Base-by-base conservation (phyloP, 306 rosid species). In the Cajanus cajan region DNA sequence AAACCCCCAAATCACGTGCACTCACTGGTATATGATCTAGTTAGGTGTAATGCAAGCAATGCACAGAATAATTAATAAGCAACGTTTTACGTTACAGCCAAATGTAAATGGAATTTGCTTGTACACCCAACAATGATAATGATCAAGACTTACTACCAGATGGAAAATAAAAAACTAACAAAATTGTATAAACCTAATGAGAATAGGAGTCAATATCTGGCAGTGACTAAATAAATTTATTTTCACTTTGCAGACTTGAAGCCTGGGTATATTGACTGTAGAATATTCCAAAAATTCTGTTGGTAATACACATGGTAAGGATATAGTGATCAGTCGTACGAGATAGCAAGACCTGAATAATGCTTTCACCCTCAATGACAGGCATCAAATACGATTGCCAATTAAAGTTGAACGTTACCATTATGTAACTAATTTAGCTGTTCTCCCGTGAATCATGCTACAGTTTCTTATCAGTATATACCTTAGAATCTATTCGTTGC, bases 331-430 rank as follows among this genome's bases (percentile, higher is more conserved):
- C 59, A 12, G 7, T 40, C n/a, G 59, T 45, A 71, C 4, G 74
- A 81, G 51, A 43, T 51, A 48, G 77, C 36, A 55, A 19, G 25
- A 37, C 68, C 73, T 25, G 58, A 75, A 64, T 22, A 59, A 16
- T 62, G 78, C 54, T 75, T 77, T 77, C 69, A 55, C 64, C 85
- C 47, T 72, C 74, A 66, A 77, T 37, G 73, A 73, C 63, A 67
- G 70, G 50, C 62, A 57, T 80, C 78, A 77, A 54, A 72, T 40
- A 66, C 24, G 82, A 65, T 81, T 57, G 73, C 80, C 85, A 72
- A 48, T n/a, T 64, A 58, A 78, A 75, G 74, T 79, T 48, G 73
- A 37, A 50, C 18, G 76, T 76, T 62, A 71, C 75, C 70, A 63
- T 62, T 70, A 69, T 14, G 67, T 65, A 50, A 64, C 71, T 65